Evolutionary conservation across 768 basidiomycete genomes (phyloP), one percentile per base, ranked within the genome.

Genomic region (Rhodotorula babjevae): DNA sequence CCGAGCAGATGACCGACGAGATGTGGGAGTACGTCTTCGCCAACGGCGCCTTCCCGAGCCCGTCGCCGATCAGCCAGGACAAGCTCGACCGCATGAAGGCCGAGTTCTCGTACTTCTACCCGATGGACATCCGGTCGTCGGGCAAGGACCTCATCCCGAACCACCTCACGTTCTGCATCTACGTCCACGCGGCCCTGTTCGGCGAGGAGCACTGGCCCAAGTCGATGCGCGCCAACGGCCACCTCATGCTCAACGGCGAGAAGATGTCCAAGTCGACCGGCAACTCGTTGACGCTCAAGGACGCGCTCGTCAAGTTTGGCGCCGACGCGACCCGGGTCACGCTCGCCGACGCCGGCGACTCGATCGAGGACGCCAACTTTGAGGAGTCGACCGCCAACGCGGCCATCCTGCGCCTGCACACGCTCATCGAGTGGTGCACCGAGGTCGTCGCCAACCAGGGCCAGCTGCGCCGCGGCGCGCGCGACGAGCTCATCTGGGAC

Each of bases 251-350:
- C 81, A 98, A 99, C 81, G 94, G 95, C 29, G 90, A 93, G 85
- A 99, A 98, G 85, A 99, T 99, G 96, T 89, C 88, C 53, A 99
- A 98, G 86, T 91, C 90, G 81, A 93, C 90, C 58, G 96, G 96
- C 19, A 99, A 99, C 82, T 91, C 89, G 68, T 83, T 98, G 84
- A 99, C 95, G 1, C 83, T 98, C 80, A 83, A 87, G 66, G 90
- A 99, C 79, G 87, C 90, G 1, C 87, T 95, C 70, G 85, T 88
- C 81, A 98, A 98, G 85, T 98, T 95, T 79, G 96, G 96, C 69
- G 93, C 96, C 49, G 96, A 98, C 80, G 92, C 94, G 46, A 94
- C 90, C 78, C 85, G 96, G 67, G 82, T 99, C 83, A 86, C 88
- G 29, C 85, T 99, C 81, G 96, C 96, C 36, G 95, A 98, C 83